These are phyloP conservation scores for Penicillium frequentans DNA, from an alignment of 2,329 filamentous ascomycete species.

Conservation along the genomic window DNA sequence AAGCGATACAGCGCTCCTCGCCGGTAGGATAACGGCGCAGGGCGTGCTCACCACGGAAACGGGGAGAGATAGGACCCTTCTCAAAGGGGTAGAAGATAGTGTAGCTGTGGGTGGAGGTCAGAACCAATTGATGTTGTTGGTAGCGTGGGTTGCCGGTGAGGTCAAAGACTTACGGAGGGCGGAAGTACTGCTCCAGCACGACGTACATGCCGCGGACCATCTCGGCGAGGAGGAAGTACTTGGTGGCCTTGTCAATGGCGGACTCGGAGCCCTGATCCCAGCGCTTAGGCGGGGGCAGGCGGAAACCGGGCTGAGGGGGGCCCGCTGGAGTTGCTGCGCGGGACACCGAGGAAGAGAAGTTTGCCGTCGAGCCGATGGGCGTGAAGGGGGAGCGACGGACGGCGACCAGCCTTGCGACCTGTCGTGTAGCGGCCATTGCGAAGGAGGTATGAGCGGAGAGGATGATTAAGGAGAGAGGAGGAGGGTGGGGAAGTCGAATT, in stretches of 20 bases:
- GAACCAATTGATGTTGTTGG: conserved; percentile 5
- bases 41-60: conserved; percentile 97
- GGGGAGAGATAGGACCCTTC: conserved; percentile 96
- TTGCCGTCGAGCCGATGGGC: conserved; percentile 50
- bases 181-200: conserved; percentile 95
- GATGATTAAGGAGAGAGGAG: conserved; percentile 19
- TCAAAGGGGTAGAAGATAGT: conserved; percentile 99
- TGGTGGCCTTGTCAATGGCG: conserved; percentile 78
- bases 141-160: background rate
- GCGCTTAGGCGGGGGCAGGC: conserved; percentile 68
- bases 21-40: conserved; percentile 94
- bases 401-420: conserved; percentile 46
- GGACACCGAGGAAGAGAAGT: conserved; percentile 65
- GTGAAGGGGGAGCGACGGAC: conserved; percentile 39
- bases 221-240: conserved; percentile 94
- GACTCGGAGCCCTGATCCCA: conserved; percentile 81
- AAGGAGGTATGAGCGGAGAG: conserved; percentile 11
- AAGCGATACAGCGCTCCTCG: conserved; percentile 98
- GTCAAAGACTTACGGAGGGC: conserved; percentile 76
- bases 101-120: conserved; percentile 61
- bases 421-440: conserved; percentile 46
- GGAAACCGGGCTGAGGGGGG: conserved; percentile 77
- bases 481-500: conserved; percentile 17
- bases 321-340: conserved; percentile 68
- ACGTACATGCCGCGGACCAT: conserved; percentile 98